phyloP scores from a whole-genome alignment of 192 early-diverging fungal species.

The Tieghemiomyces parasiticus region DNA sequence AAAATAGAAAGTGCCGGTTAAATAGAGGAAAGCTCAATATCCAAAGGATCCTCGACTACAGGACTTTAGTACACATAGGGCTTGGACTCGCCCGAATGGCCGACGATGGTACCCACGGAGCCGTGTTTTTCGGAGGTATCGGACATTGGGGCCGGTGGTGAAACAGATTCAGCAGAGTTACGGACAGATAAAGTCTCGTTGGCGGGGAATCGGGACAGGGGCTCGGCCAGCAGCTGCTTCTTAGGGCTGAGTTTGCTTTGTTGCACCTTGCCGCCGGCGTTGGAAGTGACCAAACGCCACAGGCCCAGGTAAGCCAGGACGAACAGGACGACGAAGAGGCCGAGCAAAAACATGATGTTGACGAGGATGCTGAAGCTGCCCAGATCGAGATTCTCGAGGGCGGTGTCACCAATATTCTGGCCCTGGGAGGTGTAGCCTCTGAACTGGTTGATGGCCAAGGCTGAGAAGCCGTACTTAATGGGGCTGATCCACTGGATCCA shows the following conservation, averaged over 20 bases:
- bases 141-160: too few species aligned
- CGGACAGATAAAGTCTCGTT: too few species aligned
- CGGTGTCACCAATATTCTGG: slow-evolving; percentile 20
- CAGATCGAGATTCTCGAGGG: slow-evolving; percentile 17
- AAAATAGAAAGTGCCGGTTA: too few species aligned
- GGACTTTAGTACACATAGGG: too few species aligned
- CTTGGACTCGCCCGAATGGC: too few species aligned
- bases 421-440: slow-evolving; percentile 20
- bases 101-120: too few species aligned
- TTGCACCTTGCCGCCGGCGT: too few species aligned
- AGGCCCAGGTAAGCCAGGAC: slow-evolving; percentile 18
- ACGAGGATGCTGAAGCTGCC: slow-evolving; percentile 23
- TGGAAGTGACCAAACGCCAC: slow-evolving; percentile 15
- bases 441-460: slow-evolving; percentile 32
- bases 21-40: too few species aligned
- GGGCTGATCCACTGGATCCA: slow-evolving; percentile 35
- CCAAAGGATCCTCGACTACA: too few species aligned
- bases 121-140: too few species aligned
- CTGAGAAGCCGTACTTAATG: slow-evolving; percentile 40
- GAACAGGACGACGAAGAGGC: slow-evolving; percentile 15
- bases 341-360: slow-evolving; percentile 21
- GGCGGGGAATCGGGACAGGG: background rate
- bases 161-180: too few species aligned
- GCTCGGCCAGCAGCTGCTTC: slow-evolving; percentile 5
- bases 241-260: background rate